Evolutionary conservation across 2,329 filamentous ascomycete genomes (phyloP), one percentile per base, ranked within the genome.

Genomic region (Lomentospora prolificans): DNA sequence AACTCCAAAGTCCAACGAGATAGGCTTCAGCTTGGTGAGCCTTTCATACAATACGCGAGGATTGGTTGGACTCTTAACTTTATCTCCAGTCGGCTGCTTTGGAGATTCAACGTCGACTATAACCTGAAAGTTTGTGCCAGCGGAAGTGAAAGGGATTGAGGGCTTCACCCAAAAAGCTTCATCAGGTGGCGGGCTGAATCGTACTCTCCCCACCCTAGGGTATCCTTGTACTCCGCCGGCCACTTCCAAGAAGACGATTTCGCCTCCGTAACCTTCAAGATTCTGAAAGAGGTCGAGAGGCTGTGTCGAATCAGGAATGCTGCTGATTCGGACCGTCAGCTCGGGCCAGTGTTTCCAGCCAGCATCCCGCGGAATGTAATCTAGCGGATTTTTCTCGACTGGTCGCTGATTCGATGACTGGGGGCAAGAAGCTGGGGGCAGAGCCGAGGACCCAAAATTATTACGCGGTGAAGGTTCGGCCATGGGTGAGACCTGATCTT

Each of bases 1-100:
- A 41, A 82, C 72, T 0, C 88, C 87, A 61, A 90, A 86, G 17
- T 82, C 76, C 1, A 90, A 63, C 0, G 69, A 70, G 1, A 65
- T 27, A 9, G 44, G 50, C 17, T 19, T 31, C 17, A 57, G 27
- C 19, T 53, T 53, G 3, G 19, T 57, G 28, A 50, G 8, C 12
- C 24, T 39, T 7, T 19, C 22, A 24, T 53, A 54, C 3, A 55
- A 64, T 5, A 66, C 57, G 5, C 60, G 59, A n/a, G 63, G 60
- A 51, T 63, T 64, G 25, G 66, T 60, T 4, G 67, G 67, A 56
- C 68, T 71, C 30, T 61, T 59, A 9, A 70, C 60, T 44, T 50
- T 31, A 46, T 27, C 24, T 3, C 52, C 50, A n/a, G 6, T 24
- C 12, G 30, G 10, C 28, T 33, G 51, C 25, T 44, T 25, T 3